These are phyloP conservation scores for Spergularia bocconei DNA, from an alignment of 148 eudicot genomes.

Conservation along the genomic window DNA sequence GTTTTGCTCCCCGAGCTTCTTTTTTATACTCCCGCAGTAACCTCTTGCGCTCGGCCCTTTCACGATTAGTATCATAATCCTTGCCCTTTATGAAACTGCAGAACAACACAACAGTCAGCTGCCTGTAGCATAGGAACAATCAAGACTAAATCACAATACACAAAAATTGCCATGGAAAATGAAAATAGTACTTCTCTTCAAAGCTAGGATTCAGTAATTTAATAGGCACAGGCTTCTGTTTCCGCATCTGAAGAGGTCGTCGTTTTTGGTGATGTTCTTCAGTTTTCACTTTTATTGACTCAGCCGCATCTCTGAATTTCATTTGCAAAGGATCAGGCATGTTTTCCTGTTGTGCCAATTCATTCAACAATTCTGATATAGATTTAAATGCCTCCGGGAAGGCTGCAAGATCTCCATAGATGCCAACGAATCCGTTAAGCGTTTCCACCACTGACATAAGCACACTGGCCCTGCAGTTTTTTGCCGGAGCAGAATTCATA, in stretches of 20 bases:
- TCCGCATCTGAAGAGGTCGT: slow-evolving; percentile 65
- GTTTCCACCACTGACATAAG: slow-evolving; percentile 60
- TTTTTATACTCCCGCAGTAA: slow-evolving; percentile 42
- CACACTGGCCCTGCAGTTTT: slow-evolving; percentile 63
- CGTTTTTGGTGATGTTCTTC: slow-evolving; percentile 56
- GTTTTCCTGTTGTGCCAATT: slow-evolving; percentile 49
- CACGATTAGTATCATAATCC: slow-evolving; percentile 94
- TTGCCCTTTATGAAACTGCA: slow-evolving; percentile 82
- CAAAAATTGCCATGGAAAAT: background rate
- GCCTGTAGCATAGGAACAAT: background rate
- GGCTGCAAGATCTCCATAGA: slow-evolving; percentile 56
- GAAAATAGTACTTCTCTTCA: slow-evolving; percentile 65
- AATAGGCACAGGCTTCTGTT: slow-evolving; percentile 71
- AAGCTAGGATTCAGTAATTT: slow-evolving; percentile 61
- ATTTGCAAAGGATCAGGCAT: slow-evolving; percentile 50
- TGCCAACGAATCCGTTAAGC: slow-evolving; percentile 50
- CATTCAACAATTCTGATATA: slow-evolving; percentile 38
- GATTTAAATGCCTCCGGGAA: slow-evolving; percentile 76
- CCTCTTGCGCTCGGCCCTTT: slow-evolving; percentile 63
- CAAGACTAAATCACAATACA: background rate
- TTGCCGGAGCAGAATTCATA: background rate
- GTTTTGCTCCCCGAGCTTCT: slow-evolving; percentile 70
- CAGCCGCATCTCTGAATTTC: slow-evolving; percentile 45
- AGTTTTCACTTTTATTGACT: slow-evolving; percentile 45
- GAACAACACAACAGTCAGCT: slow-evolving; percentile 13